phyloP scores from a whole-genome alignment of 139 green algal species.

The Chlorella sorokiniana region DNA sequence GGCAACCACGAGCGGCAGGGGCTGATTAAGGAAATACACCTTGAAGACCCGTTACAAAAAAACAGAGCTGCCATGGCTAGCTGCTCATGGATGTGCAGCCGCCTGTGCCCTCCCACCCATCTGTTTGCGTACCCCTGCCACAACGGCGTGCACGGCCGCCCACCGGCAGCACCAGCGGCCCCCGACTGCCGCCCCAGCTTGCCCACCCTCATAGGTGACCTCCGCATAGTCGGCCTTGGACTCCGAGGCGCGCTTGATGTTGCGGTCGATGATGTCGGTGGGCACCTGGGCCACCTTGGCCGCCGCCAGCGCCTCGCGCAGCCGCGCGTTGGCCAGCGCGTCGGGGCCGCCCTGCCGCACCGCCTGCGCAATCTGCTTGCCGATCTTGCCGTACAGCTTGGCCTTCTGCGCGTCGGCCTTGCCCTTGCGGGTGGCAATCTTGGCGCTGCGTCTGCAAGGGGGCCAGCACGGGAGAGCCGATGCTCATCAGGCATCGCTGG shows the following conservation, averaged over 20 bases:
- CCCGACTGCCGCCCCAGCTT: background rate
- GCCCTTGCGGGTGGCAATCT: slow-evolving; percentile 81
- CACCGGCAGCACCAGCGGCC: too few species aligned
- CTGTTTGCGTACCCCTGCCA: too few species aligned
- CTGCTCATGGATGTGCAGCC: too few species aligned
- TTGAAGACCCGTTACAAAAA: background rate
- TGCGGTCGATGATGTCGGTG: slow-evolving; percentile 91
- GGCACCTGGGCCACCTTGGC: slow-evolving; percentile 76
- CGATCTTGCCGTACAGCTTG: slow-evolving; percentile 89
- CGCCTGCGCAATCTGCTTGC: slow-evolving; percentile 87
- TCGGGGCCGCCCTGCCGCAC: slow-evolving; percentile 82
- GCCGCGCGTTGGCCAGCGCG: slow-evolving; percentile 68
- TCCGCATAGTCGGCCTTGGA: slow-evolving; percentile 81
- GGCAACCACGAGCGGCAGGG: too few species aligned
- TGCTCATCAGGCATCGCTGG: too few species aligned
- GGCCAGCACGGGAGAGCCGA: too few species aligned
- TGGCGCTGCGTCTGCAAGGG: slow-evolving; percentile 42
- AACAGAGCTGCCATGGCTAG: background rate
- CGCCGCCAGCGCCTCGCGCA: slow-evolving; percentile 63
- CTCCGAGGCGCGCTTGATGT: slow-evolving; percentile 87
- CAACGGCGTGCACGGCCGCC: too few species aligned
- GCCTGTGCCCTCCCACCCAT: too few species aligned
- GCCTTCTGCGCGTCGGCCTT: slow-evolving; percentile 57
- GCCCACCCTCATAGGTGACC: slow-evolving; percentile 69
- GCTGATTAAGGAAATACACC: background rate